Percentiles rank a stretch among this genome's conserved stretches.
Conservation (phyloP, 2,329 filamentous ascomycete genomes). For the Aspergillus sp. region DNA sequence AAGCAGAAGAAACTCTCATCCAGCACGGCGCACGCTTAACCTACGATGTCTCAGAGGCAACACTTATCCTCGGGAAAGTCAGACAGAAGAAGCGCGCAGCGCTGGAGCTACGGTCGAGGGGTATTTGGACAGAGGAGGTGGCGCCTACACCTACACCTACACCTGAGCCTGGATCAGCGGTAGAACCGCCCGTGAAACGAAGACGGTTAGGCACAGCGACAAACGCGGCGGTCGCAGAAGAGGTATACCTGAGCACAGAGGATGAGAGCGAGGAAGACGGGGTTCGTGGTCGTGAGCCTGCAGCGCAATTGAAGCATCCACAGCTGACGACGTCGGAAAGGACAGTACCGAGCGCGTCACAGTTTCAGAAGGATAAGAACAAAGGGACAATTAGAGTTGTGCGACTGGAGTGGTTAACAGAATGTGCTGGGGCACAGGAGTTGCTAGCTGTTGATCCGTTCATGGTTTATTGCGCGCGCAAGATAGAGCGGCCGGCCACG, state of each 20-base stretch:
- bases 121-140: conserved; percentile 52
- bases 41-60: conserved; percentile 69
- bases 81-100: conserved; percentile 67
- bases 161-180: conserved; percentile 12
- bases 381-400: conserved; percentile 49
- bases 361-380: not conserved
- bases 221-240: conserved; percentile 7
- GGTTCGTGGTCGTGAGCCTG: conserved; percentile 10
- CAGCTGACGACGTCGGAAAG: not conserved
- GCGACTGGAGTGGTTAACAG: conserved; percentile 55
- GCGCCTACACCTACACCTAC: not conserved
- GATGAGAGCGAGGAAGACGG: conserved; percentile 30
- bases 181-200: conserved; percentile 27
- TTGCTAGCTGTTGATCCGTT: conserved; percentile 50
- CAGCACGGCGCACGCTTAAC: conserved; percentile 60
- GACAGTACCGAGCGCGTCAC: not conserved
- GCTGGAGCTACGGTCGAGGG: conserved; percentile 72
- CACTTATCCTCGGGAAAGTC: conserved; percentile 73
- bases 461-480: conserved; percentile 52
- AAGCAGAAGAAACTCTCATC: conserved; percentile 64
- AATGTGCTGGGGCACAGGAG: conserved; percentile 44
- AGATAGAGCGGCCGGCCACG: conserved; percentile 36
- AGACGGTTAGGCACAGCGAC: conserved; percentile 17
- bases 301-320: conserved; percentile 11
- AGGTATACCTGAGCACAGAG: conserved; percentile 32